Percentiles rank a stretch among this genome's conserved stretches.
Conservation (phyloP, 495 filamentous ascomycete genomes). For the Neurospora sp. region DNA sequence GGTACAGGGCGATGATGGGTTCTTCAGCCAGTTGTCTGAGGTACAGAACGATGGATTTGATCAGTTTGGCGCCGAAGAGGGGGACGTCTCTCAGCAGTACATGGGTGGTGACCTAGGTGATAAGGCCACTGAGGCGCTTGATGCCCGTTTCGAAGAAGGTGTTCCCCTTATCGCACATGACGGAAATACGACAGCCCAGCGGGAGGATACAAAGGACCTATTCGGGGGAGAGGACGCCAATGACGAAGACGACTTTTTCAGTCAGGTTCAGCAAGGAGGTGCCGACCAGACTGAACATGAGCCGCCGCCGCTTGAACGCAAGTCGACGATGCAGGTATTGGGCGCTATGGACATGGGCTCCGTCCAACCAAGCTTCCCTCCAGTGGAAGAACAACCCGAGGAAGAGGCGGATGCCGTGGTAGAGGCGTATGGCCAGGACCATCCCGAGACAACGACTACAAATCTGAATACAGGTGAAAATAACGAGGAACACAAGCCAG, state of each 20-base stretch:
- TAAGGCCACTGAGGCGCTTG: conserved; percentile 22
- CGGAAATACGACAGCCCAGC: conserved; percentile 6
- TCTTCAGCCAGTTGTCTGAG: conserved; percentile 12
- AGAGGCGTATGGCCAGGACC: conserved; percentile 4
- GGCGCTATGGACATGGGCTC: conserved; percentile 17
- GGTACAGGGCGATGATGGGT: conserved; percentile 4
- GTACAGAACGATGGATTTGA: conserved; percentile 15
- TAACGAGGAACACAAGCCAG: conserved; percentile 13
- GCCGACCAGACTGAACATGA: conserved; percentile 6
- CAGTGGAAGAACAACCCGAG: conserved; percentile 27
- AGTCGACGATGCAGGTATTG: conserved; percentile 50
- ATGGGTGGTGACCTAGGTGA: conserved; percentile 29
- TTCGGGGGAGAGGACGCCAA: conserved; percentile 30
- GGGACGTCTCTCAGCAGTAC: conserved; percentile 12
- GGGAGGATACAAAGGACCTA: conserved; percentile 9
- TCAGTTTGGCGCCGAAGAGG: conserved; percentile 13
- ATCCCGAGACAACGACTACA: not conserved
- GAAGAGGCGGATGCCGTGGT: conserved; percentile 5
- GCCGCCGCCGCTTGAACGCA: conserved; percentile 37
- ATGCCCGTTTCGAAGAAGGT: conserved; percentile 51
- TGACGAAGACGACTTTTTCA: conserved; percentile 45
- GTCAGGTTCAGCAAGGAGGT: conserved; percentile 22
- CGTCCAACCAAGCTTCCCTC: conserved; percentile 17
- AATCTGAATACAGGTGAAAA: not conserved
- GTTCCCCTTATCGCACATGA: conserved; percentile 41